phyloP scores from a whole-genome alignment of 2,329 filamentous ascomycete genomes.

The Dactylellina haptotyla region DNA sequence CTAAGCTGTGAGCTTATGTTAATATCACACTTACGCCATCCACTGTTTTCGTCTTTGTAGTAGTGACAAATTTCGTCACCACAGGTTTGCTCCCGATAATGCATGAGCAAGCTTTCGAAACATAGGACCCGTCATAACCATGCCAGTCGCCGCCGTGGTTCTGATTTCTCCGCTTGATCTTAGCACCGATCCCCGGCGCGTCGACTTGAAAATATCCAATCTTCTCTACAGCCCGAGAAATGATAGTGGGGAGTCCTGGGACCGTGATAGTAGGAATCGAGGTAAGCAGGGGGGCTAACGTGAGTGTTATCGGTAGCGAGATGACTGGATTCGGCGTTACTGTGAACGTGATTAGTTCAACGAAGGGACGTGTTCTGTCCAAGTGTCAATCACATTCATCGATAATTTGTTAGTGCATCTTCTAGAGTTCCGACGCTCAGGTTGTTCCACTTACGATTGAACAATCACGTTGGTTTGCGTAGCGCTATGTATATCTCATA shows the following conservation, averaged over 20 bases:
- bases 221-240: not conserved
- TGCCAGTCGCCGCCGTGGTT: slow-evolving; percentile 4
- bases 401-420: not conserved
- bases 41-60: slow-evolving; percentile 5
- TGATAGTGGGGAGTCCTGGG: not conserved
- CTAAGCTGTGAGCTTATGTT: no score
- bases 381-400: not conserved
- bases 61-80: slow-evolving; percentile 1
- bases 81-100: not conserved
- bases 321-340: slow-evolving; percentile 10
- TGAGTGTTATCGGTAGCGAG: slow-evolving; percentile 10
- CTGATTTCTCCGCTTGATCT: slow-evolving; percentile 5
- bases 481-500: not conserved
- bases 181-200: not conserved
- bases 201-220: not conserved
- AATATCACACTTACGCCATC: not conserved
- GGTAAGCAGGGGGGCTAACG: not conserved
- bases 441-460: not conserved
- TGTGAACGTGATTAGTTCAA: slow-evolving; percentile 5
- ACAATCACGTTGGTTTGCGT: not conserved
- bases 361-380: not conserved
- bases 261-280: slow-evolving; percentile 13
- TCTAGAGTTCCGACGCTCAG: not conserved
- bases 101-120: slow-evolving; percentile 16
- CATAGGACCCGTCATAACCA: slow-evolving; percentile 16